Evolutionary conservation across 2,329 filamentous ascomycete species (phyloP), one percentile per base, ranked within the genome.

Genomic region (Pyricularia grisea): DNA sequence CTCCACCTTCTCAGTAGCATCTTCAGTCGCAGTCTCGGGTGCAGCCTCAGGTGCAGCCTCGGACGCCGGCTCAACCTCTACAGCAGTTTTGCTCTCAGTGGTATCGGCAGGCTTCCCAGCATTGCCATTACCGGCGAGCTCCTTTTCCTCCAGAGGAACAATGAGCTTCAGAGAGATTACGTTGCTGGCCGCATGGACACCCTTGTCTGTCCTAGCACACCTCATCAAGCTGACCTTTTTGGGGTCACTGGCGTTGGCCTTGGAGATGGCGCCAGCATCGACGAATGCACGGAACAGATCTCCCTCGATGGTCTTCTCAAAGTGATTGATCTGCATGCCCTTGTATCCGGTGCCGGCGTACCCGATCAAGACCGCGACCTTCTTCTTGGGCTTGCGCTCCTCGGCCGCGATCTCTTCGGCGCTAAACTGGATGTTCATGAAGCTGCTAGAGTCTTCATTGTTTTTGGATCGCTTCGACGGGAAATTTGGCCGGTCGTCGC

Each of bases 291-390:
- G 87, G 81, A 99, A 99, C 3, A 99, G 83, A 74, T 99, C 95
- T 63, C 94, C 92, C 81, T 99, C 95, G 72, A 99, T 98, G 0
- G 94, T 99, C 81, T 93, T 94, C 76, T 97, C 89, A 72, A 88
- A 81, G 74, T 84, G 84, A 78, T 90, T 89, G 77, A 99, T 91
- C 81, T 99, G 95, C 90, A 99, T 96, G 75, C 95, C 95, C 81
- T 93, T 94, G 83, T 99, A 99, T 20, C 95, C 95, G 11, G 93
- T 97, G 67, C 95, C 95, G 6, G 94, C 93, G 79, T 99, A 99
- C 20, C 95, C 95, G 74, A 99, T 90, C 83, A 98, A 83, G 36
- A 99, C 93, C 60, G 94, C 95, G 67, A 97, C 94, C 82, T 99
- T 99, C 79, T 92, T 90, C 85, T 99, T 99, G 28, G 95, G 95